Percentiles rank a stretch among this genome's conserved stretches.
Conservation (phyloP, 129 eudicot genomes). For the Erigeron canadensis region DNA sequence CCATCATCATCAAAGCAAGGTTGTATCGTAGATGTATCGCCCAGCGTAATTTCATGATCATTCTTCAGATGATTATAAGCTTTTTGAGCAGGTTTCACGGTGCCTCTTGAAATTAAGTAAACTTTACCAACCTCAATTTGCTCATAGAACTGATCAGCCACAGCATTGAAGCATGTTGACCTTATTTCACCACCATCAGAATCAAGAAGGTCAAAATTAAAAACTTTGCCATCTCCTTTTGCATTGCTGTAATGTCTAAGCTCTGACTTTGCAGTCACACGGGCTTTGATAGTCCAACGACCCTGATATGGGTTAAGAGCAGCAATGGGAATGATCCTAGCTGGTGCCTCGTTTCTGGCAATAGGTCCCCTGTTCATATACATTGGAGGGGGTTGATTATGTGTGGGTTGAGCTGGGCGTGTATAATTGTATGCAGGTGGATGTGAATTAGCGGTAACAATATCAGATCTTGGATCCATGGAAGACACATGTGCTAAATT, state of each 20-base stretch:
- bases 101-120: conserved; percentile 70
- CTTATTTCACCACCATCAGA: conserved; percentile 86
- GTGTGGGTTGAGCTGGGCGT: conserved; percentile 54
- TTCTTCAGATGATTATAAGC: conserved; percentile 67
- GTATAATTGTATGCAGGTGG: conserved; percentile 43
- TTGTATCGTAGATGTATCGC: conserved; percentile 56
- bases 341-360: conserved; percentile 61
- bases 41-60: conserved; percentile 76
- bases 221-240: conserved; percentile 84
- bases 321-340: conserved; percentile 78
- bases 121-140: conserved; percentile 69
- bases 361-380: conserved; percentile 73
- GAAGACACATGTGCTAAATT: not conserved
- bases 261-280: conserved; percentile 76
- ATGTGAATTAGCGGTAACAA: conserved; percentile 30
- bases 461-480: not conserved
- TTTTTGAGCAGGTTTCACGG: conserved; percentile 71
- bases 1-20: conserved; percentile 66
- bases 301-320: conserved; percentile 86
- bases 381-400: conserved; percentile 66
- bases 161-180: conserved; percentile 83
- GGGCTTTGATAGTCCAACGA: conserved; percentile 89
- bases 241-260: conserved; percentile 73
- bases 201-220: conserved; percentile 91
- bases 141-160: conserved; percentile 67